phyloP scores from a whole-genome alignment of 2,329 filamentous ascomycete genomes.

The Blastomyces gilchristii region DNA sequence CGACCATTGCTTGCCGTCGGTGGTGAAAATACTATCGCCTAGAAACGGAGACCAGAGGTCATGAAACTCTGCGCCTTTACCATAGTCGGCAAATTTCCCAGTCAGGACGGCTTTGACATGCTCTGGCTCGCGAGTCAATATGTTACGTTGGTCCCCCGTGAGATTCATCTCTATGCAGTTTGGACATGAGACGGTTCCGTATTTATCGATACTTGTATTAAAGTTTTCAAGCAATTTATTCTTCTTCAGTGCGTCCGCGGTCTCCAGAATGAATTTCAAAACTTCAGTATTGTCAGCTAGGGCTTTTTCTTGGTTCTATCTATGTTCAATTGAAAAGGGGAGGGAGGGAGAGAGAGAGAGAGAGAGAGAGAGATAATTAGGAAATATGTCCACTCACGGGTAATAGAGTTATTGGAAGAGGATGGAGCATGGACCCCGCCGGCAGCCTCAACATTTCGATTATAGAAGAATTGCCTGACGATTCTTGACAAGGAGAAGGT shows the following conservation, averaged over 20 bases:
- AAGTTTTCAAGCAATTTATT: conserved; percentile 44
- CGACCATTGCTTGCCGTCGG: conserved; percentile 64
- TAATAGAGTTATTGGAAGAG: conserved; percentile 1
- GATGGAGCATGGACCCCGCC: conserved; percentile 9
- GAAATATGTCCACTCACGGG: not conserved
- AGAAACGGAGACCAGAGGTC: conserved; percentile 51
- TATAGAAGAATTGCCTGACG: conserved; percentile 4
- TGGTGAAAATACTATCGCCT: conserved; percentile 59
- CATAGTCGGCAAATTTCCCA: conserved; percentile 65
- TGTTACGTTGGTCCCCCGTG: conserved; percentile 42
- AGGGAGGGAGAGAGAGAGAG: not conserved
- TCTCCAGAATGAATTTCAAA: not conserved
- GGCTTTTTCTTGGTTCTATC: not conserved
- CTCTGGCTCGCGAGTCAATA: conserved; percentile 66
- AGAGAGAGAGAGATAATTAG: not conserved
- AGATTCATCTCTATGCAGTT: conserved; percentile 53
- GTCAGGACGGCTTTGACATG: conserved; percentile 75
- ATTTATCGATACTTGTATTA: conserved; percentile 38
- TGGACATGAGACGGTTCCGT: conserved; percentile 22
- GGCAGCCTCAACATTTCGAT: conserved; percentile 8
- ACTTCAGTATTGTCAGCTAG: not conserved
- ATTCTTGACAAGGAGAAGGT: not conserved
- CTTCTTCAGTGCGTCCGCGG: conserved; percentile 10
- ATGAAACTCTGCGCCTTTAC: conserved; percentile 67
- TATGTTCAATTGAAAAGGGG: not conserved